These are phyloP conservation scores for Microbotryomycetes sp. DNA, from an alignment of 1,284 basidiomycete species.

Conservation along the genomic window DNA sequence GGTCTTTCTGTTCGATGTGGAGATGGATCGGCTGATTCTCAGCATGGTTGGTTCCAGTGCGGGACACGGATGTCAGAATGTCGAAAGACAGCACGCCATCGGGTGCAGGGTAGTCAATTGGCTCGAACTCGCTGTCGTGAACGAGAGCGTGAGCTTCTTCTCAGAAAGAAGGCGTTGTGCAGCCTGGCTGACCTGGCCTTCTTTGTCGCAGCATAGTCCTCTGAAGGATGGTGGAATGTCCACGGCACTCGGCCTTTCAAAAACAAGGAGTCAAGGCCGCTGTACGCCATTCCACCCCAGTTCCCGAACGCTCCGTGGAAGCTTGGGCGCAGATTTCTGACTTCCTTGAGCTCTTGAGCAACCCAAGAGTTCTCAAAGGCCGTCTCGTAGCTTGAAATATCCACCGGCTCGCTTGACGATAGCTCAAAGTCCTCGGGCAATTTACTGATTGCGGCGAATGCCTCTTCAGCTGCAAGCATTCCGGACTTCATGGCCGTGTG, in stretches of 20 bases:
- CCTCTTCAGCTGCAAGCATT: constrained; percentile 90
- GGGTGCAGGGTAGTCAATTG: constrained; percentile 83
- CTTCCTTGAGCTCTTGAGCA: constrained; percentile 78
- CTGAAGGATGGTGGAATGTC: constrained; percentile 68
- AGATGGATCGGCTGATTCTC: constrained; percentile 94
- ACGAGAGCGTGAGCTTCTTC: neutral
- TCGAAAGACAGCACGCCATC: constrained; percentile 91
- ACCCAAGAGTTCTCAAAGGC: constrained; percentile 78
- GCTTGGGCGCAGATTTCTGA: constrained; percentile 84
- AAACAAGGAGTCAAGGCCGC: constrained; percentile 79
- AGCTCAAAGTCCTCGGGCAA: constrained; percentile 32
- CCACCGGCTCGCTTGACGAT: constrained; percentile 43
- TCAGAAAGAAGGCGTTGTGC: neutral
- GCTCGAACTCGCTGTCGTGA: constrained; percentile 53
- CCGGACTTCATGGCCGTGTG: constrained; percentile 99
- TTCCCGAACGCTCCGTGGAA: constrained; percentile 81
- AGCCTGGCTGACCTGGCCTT: constrained; percentile 47
- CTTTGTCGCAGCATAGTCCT: constrained; percentile 68
- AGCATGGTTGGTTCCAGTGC: constrained; percentile 93
- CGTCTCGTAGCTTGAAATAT: constrained; percentile 71
- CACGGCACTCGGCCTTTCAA: constrained; percentile 82
- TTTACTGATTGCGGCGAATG: constrained; percentile 56
- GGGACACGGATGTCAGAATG: constrained; percentile 77
- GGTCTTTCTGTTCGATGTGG: constrained; percentile 47
- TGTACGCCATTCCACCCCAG: constrained; percentile 83